These are phyloP conservation scores for Irpex sp. DNA, from an alignment of 1,284 basidiomycete species.

Conservation along the genomic window DNA sequence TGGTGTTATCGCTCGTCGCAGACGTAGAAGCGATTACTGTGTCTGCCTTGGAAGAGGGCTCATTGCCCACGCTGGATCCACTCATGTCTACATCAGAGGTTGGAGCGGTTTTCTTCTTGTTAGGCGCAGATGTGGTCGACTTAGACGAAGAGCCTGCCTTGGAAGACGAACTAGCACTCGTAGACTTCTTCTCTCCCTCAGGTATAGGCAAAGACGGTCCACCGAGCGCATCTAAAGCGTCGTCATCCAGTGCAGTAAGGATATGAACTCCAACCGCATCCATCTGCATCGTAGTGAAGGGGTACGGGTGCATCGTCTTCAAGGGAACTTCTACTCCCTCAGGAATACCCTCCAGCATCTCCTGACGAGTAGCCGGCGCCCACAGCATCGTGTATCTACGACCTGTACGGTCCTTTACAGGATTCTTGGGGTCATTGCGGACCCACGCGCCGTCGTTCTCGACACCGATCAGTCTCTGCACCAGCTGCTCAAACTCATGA, in stretches of 20 bases:
- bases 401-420: background rate
- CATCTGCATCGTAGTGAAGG: background rate
- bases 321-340: background rate
- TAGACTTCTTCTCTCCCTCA: background rate
- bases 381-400: slow-evolving; percentile 1
- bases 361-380: background rate
- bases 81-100: background rate
- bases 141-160: background rate
- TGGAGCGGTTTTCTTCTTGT: background rate
- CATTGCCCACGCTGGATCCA: background rate
- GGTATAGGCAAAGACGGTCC: background rate
- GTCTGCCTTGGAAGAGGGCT: background rate
- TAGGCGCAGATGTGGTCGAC: background rate
- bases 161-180: background rate
- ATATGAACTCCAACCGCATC: background rate
- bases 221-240: background rate
- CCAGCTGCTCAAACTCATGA: background rate
- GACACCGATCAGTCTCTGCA: background rate
- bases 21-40: background rate
- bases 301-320: background rate
- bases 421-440: slow-evolving; percentile 5
- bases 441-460: background rate
- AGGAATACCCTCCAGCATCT: background rate
- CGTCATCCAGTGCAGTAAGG: background rate
- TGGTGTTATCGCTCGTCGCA: background rate